These are phyloP conservation scores for Microcera coccophila DNA, from an alignment of 2,329 filamentous ascomycete genomes.

Conservation along the genomic window DNA sequence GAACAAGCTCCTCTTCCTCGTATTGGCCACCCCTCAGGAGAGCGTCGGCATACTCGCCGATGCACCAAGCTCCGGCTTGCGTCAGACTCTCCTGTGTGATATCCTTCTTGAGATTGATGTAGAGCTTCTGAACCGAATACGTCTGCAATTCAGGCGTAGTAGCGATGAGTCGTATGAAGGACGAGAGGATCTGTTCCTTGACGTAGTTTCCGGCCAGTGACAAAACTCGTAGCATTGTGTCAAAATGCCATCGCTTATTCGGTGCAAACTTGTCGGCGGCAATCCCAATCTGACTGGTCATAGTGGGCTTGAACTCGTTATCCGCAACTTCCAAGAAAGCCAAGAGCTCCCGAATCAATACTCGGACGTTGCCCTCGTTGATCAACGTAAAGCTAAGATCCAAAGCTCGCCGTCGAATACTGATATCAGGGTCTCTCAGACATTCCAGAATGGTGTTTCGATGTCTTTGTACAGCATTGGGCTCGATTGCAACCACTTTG, in stretches of 20 bases:
- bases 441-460: slow-evolving; percentile 97
- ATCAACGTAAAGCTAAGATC: slow-evolving; percentile 98
- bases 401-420: slow-evolving; percentile 89
- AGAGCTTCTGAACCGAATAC: slow-evolving; percentile 94
- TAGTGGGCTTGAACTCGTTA: slow-evolving; percentile 96
- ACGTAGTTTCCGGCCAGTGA: slow-evolving; percentile 95
- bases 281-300: slow-evolving; percentile 97
- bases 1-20: slow-evolving; percentile 86
- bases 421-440: slow-evolving; percentile 93
- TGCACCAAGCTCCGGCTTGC: slow-evolving; percentile 91
- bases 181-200: slow-evolving; percentile 95
- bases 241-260: slow-evolving; percentile 97
- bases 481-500: slow-evolving; percentile 96
- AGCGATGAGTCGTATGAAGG: slow-evolving; percentile 91
- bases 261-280: slow-evolving; percentile 94
- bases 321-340: slow-evolving; percentile 96
- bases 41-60: slow-evolving; percentile 92
- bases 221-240: slow-evolving; percentile 92
- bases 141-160: slow-evolving; percentile 93
- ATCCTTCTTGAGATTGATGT: slow-evolving; percentile 85
- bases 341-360: slow-evolving; percentile 86
- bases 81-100: slow-evolving; percentile 97
- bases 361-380: slow-evolving; percentile 92
- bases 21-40: slow-evolving; percentile 87
- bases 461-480: slow-evolving; percentile 94